These are phyloP conservation scores for Cryomyces minteri DNA, from an alignment of 495 filamentous ascomycete species.

Conservation along the genomic window DNA sequence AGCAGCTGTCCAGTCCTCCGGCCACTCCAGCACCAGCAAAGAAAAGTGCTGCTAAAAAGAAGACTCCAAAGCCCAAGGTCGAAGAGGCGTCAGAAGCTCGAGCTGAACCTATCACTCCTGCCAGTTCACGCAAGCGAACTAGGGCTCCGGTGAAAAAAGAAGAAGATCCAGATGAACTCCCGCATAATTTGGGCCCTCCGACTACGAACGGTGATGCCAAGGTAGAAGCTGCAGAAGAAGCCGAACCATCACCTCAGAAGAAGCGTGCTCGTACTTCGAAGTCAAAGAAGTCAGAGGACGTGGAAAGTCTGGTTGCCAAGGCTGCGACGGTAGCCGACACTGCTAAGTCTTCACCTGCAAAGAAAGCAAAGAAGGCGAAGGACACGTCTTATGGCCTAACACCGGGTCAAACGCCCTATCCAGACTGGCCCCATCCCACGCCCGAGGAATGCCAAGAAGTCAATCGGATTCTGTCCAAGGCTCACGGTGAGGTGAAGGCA, in stretches of 20 bases:
- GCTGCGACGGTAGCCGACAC: background rate
- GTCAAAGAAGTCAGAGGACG: constrained; percentile 3
- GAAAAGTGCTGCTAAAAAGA: background rate
- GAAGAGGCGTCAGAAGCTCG: background rate
- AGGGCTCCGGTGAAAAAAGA: constrained; percentile 9
- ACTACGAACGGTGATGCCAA: constrained; percentile 5
- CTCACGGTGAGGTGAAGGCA: constrained; percentile 45
- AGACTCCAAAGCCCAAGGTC: background rate
- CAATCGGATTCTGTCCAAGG: constrained; percentile 40
- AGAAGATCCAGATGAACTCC: constrained; percentile 17
- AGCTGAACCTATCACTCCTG: constrained; percentile 2
- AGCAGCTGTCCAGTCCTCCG: constrained; percentile 19
- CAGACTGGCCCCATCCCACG: constrained; percentile 48
- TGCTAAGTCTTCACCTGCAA: background rate
- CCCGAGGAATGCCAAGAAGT: constrained; percentile 56
- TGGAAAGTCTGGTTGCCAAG: background rate
- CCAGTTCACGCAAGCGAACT: constrained; percentile 11
- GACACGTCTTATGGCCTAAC: constrained; percentile 12
- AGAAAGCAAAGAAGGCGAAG: constrained; percentile 3
- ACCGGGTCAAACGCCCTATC: constrained; percentile 40
- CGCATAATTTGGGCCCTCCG: constrained; percentile 16
- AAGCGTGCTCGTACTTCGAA: constrained; percentile 1
- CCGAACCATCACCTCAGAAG: constrained; percentile 6
- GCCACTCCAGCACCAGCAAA: constrained; percentile 8
- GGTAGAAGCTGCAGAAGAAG: background rate